Base-by-base conservation (phyloP, 106 monocot species). In the Iris macrosiphon region DNA sequence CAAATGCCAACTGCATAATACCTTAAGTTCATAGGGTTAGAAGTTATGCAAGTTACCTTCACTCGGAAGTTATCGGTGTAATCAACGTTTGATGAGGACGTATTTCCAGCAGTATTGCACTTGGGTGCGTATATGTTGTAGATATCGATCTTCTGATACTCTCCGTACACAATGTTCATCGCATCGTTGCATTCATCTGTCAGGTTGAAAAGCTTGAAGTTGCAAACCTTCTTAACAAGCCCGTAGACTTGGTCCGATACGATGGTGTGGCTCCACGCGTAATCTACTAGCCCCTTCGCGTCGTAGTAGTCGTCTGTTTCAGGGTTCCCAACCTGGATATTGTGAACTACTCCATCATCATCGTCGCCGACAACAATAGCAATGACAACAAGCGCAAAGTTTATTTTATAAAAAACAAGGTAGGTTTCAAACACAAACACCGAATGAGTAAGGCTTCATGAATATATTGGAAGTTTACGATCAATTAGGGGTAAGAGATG, bases 81-180 rank as follows among this genome's bases (percentile, higher is more conserved):
- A 27, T 45, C 63, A 34, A 7, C n/a, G 31, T n/a, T 54, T 18
- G 21, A 41, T 18, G 21, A 41, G 27, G 70, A 44, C 35, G 72
- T 39, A 24, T 57, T 43, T 52, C 54, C 63, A 31, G 41, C 24
- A 40, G 43, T 56, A 48, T 32, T 66, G 62, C 93, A 93, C 59
- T 69, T 87, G 2, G 87, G 79, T n/a, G 79, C 81, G 55, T 93
- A 87, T 33, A 93, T 73, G 41, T 85, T 93, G 66, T 93, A 93
- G 62, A 93, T 93, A 58, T 87, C 83, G 15, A 87, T 93, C 24
- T 74, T 68, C 13, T 41, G 54, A 60, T 93, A 93, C 34, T 72
- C 61, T 8, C 48, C 13, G 39, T 66, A 83, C 14, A 87, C 55
- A 6, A 22, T n/a, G n/a, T 38, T 61, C 75, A 93, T 70, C 31